These are phyloP conservation scores for Suillus brevipes DNA, from an alignment of 768 basidiomycete genomes.

Conservation along the genomic window DNA sequence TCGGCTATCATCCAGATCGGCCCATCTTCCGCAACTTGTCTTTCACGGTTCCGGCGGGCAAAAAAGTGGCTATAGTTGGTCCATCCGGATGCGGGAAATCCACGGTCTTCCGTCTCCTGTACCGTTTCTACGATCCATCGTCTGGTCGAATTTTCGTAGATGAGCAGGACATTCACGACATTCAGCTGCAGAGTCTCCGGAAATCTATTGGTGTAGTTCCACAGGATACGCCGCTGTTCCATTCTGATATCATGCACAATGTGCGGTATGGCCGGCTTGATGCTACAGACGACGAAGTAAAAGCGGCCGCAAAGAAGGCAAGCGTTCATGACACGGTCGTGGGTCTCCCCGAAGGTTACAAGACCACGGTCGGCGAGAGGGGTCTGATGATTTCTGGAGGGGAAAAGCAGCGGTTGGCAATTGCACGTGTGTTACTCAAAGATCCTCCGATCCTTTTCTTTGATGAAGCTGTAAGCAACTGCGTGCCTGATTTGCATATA, in stretches of 20 bases:
- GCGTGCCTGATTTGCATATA: slow-evolving; percentile 6
- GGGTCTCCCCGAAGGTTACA: slow-evolving; percentile 82
- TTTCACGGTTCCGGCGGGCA: slow-evolving; percentile 92
- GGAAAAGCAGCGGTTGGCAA: slow-evolving; percentile 95
- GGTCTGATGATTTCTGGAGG: slow-evolving; percentile 99
- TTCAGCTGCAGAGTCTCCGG: slow-evolving; percentile 74
- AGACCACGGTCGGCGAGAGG: slow-evolving; percentile 91
- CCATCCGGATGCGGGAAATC: slow-evolving; percentile 98
- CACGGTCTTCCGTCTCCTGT: slow-evolving; percentile 91
- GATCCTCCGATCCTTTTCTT: slow-evolving; percentile 97
- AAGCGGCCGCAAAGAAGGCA: slow-evolving; percentile 79
- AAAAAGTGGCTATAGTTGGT: slow-evolving; percentile 96
- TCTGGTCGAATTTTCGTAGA: slow-evolving; percentile 84
- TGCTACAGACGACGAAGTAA: slow-evolving; percentile 88
- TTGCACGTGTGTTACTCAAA: slow-evolving; percentile 89
- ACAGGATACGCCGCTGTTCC: slow-evolving; percentile 97
- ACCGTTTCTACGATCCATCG: slow-evolving; percentile 88
- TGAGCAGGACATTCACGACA: slow-evolving; percentile 77
- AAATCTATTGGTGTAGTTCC: slow-evolving; percentile 89
- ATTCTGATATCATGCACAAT: slow-evolving; percentile 94
- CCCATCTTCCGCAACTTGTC: slow-evolving; percentile 88
- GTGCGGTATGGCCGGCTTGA: slow-evolving; percentile 88
- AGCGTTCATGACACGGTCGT: slow-evolving; percentile 82
- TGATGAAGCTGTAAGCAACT: slow-evolving; percentile 84
- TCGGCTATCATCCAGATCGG: slow-evolving; percentile 88